Conservation (phyloP, 352 stramenopile genomes). For the Pythium grandisporangium region DNA sequence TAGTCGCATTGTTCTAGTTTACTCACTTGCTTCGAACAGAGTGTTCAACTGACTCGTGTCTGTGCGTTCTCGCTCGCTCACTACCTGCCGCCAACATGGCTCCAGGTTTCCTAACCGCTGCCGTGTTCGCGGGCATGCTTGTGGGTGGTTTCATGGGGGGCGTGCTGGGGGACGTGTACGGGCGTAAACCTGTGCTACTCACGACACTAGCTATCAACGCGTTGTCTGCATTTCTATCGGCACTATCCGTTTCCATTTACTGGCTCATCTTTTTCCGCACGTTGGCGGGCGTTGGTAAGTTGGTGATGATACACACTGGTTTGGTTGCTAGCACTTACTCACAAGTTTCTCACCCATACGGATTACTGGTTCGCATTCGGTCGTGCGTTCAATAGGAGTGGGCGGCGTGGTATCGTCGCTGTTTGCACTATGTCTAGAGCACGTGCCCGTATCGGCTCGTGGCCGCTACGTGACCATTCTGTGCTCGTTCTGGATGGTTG, state of each 20-base stretch:
- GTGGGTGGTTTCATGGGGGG: slow-evolving; percentile 67
- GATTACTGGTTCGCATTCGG: slow-evolving; percentile 7
- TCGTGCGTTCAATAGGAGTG: slow-evolving; percentile 48
- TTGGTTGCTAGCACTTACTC: too few relatives aligned
- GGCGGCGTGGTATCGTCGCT: slow-evolving; percentile 81
- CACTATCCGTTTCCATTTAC: slow-evolving; percentile 53
- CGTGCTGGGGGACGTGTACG: slow-evolving; percentile 68
- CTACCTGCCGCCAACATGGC: not conserved
- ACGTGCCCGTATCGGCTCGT: slow-evolving; percentile 57
- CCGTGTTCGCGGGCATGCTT: slow-evolving; percentile 88
- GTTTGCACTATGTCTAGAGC: slow-evolving; percentile 82
- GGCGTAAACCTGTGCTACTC: slow-evolving; percentile 69
- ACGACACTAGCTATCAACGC: slow-evolving; percentile 77
- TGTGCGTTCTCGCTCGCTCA: too few relatives aligned
- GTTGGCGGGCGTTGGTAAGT: slow-evolving; percentile 32
- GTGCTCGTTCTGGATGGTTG: slow-evolving; percentile 90
- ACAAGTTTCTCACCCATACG: too few relatives aligned
- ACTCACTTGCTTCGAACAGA: too few relatives aligned
- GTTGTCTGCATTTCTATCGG: slow-evolving; percentile 61
- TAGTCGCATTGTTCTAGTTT: too few relatives aligned
- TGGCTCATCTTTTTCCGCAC: slow-evolving; percentile 75
- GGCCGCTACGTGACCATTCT: slow-evolving; percentile 82
- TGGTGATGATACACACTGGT: too few relatives aligned
- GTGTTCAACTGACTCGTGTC: too few relatives aligned
- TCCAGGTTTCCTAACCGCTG: slow-evolving; percentile 74